Conservation (phyloP, 768 basidiomycete genomes). For the Termitomyces heimii region DNA sequence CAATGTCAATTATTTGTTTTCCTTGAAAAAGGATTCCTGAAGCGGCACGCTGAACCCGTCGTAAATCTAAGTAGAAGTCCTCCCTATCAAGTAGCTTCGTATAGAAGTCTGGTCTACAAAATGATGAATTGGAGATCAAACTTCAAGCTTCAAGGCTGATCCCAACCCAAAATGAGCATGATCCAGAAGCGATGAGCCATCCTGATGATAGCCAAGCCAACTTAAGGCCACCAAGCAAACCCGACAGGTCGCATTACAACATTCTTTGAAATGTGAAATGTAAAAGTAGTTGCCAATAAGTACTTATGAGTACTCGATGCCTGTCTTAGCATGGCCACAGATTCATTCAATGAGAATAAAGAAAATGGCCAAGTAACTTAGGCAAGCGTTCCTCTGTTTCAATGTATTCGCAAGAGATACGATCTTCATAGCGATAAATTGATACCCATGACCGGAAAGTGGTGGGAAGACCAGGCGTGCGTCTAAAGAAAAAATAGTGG, state of each 20-base stretch:
- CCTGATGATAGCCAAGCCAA: background rate
- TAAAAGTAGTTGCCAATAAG: background rate
- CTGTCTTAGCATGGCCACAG: background rate
- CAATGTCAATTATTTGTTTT: background rate
- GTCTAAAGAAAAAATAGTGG: background rate
- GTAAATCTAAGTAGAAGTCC: background rate
- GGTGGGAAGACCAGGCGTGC: background rate
- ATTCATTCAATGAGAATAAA: background rate
- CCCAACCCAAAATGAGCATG: background rate
- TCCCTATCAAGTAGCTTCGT: background rate
- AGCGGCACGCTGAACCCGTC: background rate
- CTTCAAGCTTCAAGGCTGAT: background rate
- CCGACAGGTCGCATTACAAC: background rate
- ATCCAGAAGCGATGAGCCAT: background rate
- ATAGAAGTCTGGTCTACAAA: background rate
- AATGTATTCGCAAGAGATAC: background rate
- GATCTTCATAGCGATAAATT: background rate
- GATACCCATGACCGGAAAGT: background rate
- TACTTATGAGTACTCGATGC: background rate
- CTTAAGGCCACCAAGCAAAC: background rate
- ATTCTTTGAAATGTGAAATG: background rate
- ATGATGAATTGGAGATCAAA: background rate
- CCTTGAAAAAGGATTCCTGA: background rate
- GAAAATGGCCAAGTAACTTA: background rate
- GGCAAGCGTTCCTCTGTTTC: background rate